Conservation (phyloP, 768 basidiomycete genomes). For the Xerocomus brunneocitrinus region DNA sequence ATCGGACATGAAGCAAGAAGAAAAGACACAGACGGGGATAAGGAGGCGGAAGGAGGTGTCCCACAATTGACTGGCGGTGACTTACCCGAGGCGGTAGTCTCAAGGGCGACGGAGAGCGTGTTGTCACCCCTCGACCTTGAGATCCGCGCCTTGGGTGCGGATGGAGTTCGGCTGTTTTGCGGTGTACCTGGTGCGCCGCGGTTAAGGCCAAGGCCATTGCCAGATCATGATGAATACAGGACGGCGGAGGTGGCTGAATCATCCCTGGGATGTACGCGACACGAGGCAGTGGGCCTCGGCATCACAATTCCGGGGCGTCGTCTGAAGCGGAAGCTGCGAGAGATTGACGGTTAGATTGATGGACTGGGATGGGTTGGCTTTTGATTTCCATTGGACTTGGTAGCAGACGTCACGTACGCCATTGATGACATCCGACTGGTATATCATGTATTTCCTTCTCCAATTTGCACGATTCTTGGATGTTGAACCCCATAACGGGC, state of each 20-base stretch:
- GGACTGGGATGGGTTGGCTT: neutral
- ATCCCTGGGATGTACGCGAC: neutral
- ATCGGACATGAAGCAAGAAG: too few species aligned
- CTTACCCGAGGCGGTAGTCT: neutral
- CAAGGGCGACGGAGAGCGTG: neutral
- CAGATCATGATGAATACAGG: constrained; percentile 7
- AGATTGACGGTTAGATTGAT: neutral
- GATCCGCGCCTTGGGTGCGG: neutral
- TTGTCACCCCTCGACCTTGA: constrained; percentile 7
- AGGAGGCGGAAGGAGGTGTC: neutral
- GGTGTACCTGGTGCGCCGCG: constrained; percentile 24
- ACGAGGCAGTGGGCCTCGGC: neutral
- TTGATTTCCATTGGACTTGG: neutral
- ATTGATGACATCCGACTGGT: too few species aligned
- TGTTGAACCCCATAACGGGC: too few species aligned
- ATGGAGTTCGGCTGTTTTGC: neutral
- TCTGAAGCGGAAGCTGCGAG: neutral
- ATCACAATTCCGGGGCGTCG: neutral
- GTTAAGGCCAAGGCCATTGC: constrained; percentile 15
- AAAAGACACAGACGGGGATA: too few species aligned
- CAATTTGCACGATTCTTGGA: too few species aligned
- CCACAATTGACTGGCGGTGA: neutral
- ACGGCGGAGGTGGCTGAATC: neutral
- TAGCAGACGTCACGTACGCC: too few species aligned
- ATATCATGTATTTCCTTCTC: too few species aligned